A percentile compares a stretch with the other conserved stretches of the same genome.
Evolutionary conservation across 169 alveolate genomes (phyloP).

Genomic region (Plasmodium sp.): DNA sequence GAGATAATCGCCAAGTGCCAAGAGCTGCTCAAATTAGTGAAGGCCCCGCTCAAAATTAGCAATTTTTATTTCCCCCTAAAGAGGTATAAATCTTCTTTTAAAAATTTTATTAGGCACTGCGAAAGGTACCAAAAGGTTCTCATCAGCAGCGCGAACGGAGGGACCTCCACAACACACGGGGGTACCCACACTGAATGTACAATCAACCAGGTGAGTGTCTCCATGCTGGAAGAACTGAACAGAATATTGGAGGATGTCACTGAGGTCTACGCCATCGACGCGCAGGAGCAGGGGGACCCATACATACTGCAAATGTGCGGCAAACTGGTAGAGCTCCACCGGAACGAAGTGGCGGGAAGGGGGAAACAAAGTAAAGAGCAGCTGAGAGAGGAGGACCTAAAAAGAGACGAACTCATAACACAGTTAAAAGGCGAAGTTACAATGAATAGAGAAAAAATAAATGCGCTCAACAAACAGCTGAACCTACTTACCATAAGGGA

Average conservation of each 20-base stretch:
- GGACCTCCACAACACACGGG: neutral
- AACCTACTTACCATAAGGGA: constrained; percentile 35
- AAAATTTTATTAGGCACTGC: neutral
- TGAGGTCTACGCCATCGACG: neutral
- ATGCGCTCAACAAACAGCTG: constrained; percentile 2
- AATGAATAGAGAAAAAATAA: neutral
- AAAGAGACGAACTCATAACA: constrained; percentile 3
- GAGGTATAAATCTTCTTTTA: constrained; percentile 16
- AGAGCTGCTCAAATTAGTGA: constrained; percentile 2
- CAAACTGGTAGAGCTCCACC: constrained; percentile 7
- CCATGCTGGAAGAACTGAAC: constrained; percentile 11
- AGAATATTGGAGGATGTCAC: neutral
- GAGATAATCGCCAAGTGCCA: constrained; percentile 34
- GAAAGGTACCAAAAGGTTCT: constrained; percentile 2
- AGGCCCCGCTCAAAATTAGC: constrained; percentile 13
- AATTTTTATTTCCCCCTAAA: constrained; percentile 4
- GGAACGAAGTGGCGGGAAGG: neutral
- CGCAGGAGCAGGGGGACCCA: neutral
- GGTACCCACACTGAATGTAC: neutral
- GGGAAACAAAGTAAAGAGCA: neutral
- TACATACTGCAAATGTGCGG: constrained; percentile 11
- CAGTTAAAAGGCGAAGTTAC: neutral
- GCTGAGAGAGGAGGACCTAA: neutral
- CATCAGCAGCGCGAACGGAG: neutral
- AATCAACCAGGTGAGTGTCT: neutral